Evolutionary conservation across 2,329 filamentous ascomycete genomes (phyloP).

Genomic region (Mycosphaerelloides madeirae): DNA sequence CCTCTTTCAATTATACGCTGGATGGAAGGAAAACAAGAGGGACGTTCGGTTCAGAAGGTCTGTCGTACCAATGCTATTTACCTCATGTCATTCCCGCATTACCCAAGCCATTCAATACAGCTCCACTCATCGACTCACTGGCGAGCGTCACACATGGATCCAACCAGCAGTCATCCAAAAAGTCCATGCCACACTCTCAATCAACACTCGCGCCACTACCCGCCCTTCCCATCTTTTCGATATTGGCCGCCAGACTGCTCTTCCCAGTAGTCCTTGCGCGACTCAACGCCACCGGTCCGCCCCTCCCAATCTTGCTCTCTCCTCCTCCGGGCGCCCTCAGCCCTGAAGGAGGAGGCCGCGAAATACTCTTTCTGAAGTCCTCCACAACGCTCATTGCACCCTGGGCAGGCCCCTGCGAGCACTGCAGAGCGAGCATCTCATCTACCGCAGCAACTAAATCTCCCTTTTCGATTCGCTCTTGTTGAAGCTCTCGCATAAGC

Average conservation of each 20-base stretch:
- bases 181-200: too few relatives aligned
- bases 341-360: conserved; percentile 50
- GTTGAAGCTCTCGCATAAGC: conserved; percentile 62
- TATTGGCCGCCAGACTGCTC: conserved; percentile 76
- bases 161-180: too few relatives aligned
- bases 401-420: conserved; percentile 38
- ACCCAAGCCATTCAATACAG: too few relatives aligned
- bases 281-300: conserved; percentile 22
- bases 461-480: conserved; percentile 76
- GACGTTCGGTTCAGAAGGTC: too few relatives aligned
- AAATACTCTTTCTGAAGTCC: conserved; percentile 53
- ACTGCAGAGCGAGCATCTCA: conserved; percentile 71
- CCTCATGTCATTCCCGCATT: too few relatives aligned
- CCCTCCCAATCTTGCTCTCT: conserved; percentile 46
- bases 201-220: conserved; percentile 10
- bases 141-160: too few relatives aligned
- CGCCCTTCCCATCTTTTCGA: conserved; percentile 76
- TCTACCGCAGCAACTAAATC: conserved; percentile 77
- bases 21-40: too few relatives aligned
- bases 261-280: conserved; percentile 40
- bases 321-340: conserved; percentile 54
- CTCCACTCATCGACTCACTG: too few relatives aligned
- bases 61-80: too few relatives aligned
- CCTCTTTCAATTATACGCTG: too few relatives aligned
- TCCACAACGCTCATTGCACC: conserved; percentile 38